A percentile compares a stretch with the other conserved stretches of the same genome.
Evolutionary conservation across 257 asterid species (phyloP).

Genomic region (Nicotiana tabacum): DNA sequence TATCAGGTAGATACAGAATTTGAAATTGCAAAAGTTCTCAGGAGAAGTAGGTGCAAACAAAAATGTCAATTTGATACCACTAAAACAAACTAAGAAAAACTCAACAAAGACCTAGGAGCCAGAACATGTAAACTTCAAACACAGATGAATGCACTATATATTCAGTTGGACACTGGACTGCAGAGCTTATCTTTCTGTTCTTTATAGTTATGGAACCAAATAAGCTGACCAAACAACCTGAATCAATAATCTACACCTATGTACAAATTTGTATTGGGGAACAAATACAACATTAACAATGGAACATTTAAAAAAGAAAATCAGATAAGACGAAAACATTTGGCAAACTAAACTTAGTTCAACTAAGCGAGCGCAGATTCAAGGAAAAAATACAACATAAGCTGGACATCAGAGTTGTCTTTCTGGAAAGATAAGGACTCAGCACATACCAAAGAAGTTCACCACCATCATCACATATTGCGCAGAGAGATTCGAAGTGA

Average conservation of each 20-base stretch:
- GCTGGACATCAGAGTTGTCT: background rate
- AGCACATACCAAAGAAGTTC: conserved; percentile 39
- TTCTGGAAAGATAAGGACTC: background rate
- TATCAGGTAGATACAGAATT: background rate
- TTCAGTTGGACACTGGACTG: background rate
- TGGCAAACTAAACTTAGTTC: background rate
- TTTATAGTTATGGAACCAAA: background rate
- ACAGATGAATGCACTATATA: background rate
- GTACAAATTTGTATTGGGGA: background rate
- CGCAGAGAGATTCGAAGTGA: conserved; percentile 58
- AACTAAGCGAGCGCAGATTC: background rate
- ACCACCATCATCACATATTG: conserved; percentile 80
- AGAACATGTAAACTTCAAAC: too few relatives aligned
- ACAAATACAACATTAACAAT: background rate
- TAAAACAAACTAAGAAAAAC: background rate
- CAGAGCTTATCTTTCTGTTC: background rate
- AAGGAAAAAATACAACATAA: background rate
- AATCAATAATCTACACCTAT: background rate
- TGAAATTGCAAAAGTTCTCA: background rate
- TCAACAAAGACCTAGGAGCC: background rate
- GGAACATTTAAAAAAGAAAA: conserved; percentile 3
- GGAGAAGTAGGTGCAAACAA: background rate
- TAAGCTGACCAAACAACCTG: background rate
- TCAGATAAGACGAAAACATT: background rate
- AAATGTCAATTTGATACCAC: background rate